These are phyloP conservation scores for Gossypium turneri DNA, from an alignment of 345 rosid genomes.

Conservation along the genomic window DNA sequence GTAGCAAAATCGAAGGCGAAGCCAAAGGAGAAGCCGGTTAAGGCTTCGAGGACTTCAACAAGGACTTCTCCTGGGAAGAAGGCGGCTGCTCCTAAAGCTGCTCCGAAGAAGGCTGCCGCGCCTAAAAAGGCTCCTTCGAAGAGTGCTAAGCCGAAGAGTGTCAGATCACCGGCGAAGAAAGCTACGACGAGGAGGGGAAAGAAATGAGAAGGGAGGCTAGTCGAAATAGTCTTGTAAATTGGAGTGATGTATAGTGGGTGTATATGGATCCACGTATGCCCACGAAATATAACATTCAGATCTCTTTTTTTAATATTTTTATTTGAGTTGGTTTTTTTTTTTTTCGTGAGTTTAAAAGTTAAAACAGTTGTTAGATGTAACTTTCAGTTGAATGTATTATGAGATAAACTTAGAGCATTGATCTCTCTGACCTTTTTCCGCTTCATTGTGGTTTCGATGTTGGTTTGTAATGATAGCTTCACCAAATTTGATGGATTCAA, in stretches of 20 bases:
- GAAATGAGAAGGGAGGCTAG: constrained; percentile 19
- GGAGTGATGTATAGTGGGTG: neutral
- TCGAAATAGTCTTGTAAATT: neutral
- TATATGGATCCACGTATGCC: neutral
- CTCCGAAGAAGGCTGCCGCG: constrained; percentile 45
- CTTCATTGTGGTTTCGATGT: too few relatives aligned
- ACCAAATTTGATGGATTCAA: too few relatives aligned
- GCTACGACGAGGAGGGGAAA: constrained; percentile 37
- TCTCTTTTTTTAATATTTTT: neutral
- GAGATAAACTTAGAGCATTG: neutral
- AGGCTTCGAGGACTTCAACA: constrained; percentile 58
- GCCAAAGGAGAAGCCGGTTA: constrained; percentile 55
- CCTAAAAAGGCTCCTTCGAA: constrained; percentile 39
- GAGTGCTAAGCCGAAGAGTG: constrained; percentile 44
- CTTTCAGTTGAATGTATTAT: neutral
- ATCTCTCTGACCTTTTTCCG: neutral
- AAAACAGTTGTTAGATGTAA: neutral
- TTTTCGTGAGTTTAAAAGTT: neutral
- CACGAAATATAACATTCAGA: constrained; percentile 5
- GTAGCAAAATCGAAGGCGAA: constrained; percentile 26
- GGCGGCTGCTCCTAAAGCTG: constrained; percentile 26
- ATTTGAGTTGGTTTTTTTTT: neutral
- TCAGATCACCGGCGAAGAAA: constrained; percentile 58
- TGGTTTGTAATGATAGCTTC: too few relatives aligned
- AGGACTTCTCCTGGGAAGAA: constrained; percentile 64